These are phyloP conservation scores for Cystofilobasidium macerans DNA, from an alignment of 768 basidiomycete species.

Conservation along the genomic window DNA sequence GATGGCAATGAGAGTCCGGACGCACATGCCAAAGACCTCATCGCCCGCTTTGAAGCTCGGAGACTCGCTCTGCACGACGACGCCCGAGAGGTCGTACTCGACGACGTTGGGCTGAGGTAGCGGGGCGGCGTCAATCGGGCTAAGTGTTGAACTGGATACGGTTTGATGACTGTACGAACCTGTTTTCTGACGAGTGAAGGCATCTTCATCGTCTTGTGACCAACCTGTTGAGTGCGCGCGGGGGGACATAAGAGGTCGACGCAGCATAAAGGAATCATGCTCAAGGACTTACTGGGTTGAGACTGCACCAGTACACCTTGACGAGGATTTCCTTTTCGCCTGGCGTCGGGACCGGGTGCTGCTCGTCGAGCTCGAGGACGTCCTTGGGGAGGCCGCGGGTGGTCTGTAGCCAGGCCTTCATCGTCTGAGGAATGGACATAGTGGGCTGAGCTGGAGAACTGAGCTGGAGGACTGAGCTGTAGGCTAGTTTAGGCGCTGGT, in stretches of 20 bases:
- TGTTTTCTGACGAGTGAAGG: neutral
- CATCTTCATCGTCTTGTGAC: conserved; percentile 7
- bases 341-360: conserved; percentile 1
- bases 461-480: no score
- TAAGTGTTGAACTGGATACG: neutral
- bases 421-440: neutral
- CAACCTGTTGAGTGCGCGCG: neutral
- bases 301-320: neutral
- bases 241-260: no score
- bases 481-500: no score
- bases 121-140: neutral
- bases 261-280: no score
- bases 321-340: conserved; percentile 12
- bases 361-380: conserved; percentile 11
- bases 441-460: no score
- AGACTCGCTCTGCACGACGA: conserved; percentile 3
- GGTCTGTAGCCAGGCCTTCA: conserved; percentile 8
- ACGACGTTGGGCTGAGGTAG: neutral
- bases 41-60: conserved; percentile 12
- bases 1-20: no score
- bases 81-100: conserved; percentile 23
- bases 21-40: conserved; percentile 14
- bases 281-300: conserved; percentile 20
- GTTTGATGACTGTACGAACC: neutral
- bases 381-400: conserved; percentile 1